phyloP scores from a whole-genome alignment of 345 rosid species.

The Fremontodendron californicum region DNA sequence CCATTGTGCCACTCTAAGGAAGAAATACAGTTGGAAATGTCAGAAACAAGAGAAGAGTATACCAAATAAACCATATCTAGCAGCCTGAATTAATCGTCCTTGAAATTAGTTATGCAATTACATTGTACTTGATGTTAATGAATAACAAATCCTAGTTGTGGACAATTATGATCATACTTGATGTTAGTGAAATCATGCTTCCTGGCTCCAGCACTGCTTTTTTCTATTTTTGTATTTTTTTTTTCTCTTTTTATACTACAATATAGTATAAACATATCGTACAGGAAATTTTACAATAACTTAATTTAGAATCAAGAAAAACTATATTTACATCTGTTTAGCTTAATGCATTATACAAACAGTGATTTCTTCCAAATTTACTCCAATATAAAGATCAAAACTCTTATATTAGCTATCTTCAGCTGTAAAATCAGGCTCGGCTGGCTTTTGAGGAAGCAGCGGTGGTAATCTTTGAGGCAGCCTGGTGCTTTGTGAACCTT shows the following conservation, averaged over 20 bases:
- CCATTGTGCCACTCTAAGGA: neutral
- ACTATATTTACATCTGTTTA: neutral
- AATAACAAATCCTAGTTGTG: neutral
- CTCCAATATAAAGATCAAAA: neutral
- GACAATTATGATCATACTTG: neutral
- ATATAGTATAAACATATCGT: neutral
- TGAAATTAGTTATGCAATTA: neutral
- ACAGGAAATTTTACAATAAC: neutral
- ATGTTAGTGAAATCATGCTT: neutral
- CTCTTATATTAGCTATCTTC: neutral
- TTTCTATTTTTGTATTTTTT: too few relatives aligned
- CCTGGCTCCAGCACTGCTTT: too few relatives aligned
- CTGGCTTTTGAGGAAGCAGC: conserved; percentile 64
- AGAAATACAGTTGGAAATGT: neutral
- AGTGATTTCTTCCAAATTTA: neutral
- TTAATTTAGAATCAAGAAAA: neutral
- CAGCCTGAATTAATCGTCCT: too few relatives aligned
- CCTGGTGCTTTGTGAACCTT: conserved; percentile 17
- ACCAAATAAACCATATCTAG: neutral
- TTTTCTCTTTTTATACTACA: neutral
- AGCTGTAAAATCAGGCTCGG: conserved; percentile 62
- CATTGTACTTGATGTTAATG: neutral
- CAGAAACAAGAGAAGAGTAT: neutral
- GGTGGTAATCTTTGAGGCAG: conserved; percentile 32
- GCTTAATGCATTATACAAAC: neutral